These are phyloP conservation scores for Schizosaccharomyces pombe DNA, from an alignment of 805 yeast genomes.

Conservation along the genomic window DNA sequence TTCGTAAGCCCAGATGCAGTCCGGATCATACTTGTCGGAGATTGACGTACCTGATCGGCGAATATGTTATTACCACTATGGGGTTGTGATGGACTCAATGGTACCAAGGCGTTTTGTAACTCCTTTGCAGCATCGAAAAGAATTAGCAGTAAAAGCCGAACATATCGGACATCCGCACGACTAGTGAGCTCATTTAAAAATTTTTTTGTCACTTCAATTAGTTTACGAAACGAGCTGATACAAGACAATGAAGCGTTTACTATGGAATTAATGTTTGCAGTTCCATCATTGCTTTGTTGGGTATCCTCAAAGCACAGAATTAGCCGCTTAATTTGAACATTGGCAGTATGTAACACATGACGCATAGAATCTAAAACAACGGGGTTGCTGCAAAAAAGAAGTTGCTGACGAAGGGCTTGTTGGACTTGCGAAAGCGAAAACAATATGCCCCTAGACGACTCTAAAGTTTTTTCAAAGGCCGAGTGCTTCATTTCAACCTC, in stretches of 20 bases:
- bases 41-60: not conserved
- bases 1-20: not conserved
- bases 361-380: conserved; percentile 24
- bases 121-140: conserved; percentile 40
- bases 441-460: conserved; percentile 34
- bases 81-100: conserved; percentile 7
- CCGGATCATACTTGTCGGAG: not conserved
- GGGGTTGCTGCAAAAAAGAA: conserved; percentile 35
- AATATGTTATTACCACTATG: not conserved
- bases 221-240: conserved; percentile 26
- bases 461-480: conserved; percentile 11
- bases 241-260: conserved; percentile 18
- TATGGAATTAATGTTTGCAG: conserved; percentile 11
- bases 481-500: no score
- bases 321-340: conserved; percentile 23
- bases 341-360: conserved; percentile 27
- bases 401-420: conserved; percentile 30
- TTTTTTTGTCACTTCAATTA: conserved; percentile 25
- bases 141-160: conserved; percentile 36
- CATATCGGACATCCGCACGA: conserved; percentile 35
- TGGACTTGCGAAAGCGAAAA: conserved; percentile 45
- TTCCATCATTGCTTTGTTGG: conserved; percentile 13
- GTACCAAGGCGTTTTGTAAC: conserved; percentile 33
- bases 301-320: conserved; percentile 7
- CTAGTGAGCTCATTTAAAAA: conserved; percentile 25